Evolutionary conservation across 2,329 filamentous ascomycete genomes (phyloP).

Genomic region (Sclerotinia borealis): DNA sequence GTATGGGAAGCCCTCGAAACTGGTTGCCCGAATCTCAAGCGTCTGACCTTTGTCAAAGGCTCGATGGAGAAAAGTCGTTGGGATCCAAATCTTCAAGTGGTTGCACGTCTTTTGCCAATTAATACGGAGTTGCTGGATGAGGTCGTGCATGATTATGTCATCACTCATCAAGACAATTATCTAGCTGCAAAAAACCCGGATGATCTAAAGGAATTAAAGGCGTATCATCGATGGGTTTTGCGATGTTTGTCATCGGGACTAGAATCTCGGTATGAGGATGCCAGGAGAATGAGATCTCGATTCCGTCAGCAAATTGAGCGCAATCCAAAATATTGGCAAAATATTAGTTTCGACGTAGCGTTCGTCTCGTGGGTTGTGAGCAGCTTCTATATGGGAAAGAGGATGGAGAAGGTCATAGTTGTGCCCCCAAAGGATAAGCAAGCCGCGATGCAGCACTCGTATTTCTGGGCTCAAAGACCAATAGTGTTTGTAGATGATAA

Average conservation of each 20-base stretch:
- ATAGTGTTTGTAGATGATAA: neutral
- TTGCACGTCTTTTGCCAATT: neutral
- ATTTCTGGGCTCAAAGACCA: neutral
- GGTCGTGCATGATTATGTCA: no score
- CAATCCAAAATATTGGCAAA: neutral
- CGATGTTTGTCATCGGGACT: neutral
- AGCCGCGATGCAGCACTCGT: neutral
- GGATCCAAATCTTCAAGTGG: neutral
- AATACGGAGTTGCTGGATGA: neutral
- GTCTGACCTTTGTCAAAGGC: neutral
- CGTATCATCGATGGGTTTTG: fast-evolving
- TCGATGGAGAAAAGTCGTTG: neutral
- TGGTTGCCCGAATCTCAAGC: neutral
- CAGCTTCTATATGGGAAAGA: neutral
- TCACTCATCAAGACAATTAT: neutral
- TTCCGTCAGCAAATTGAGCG: neutral
- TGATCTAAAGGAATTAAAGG: neutral
- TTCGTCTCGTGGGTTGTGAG: neutral
- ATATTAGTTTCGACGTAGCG: neutral
- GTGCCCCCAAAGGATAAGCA: neutral
- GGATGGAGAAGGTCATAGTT: neutral
- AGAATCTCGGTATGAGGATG: neutral
- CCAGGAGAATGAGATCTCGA: neutral
- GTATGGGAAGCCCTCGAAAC: neutral
- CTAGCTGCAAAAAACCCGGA: fast-evolving